Conservation (phyloP, 2,329 filamentous ascomycete species). For the Penicillium sp. region DNA sequence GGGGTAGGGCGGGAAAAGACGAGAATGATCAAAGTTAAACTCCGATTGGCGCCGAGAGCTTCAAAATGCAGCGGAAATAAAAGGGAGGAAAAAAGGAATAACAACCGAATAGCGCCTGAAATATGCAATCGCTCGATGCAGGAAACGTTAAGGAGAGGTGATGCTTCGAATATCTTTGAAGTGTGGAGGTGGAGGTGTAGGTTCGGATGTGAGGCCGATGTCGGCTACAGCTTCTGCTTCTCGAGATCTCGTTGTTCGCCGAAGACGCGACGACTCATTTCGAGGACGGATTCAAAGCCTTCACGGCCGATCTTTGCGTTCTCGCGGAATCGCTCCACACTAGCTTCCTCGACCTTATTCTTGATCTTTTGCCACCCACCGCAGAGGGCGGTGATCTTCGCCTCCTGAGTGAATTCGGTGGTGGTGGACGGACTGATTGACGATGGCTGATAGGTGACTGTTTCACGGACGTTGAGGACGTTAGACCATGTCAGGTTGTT, state of each 20-base stretch:
- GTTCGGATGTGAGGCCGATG: constrained; percentile 14
- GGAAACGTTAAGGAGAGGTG: constrained; percentile 14
- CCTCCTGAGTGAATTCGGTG: constrained; percentile 87
- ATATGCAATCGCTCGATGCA: constrained; percentile 39
- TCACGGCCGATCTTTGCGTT: constrained; percentile 90
- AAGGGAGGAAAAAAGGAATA: constrained; percentile 23
- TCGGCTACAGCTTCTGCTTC: constrained; percentile 45
- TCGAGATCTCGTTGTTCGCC: constrained; percentile 79
- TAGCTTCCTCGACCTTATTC: constrained; percentile 92
- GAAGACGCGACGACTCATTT: constrained; percentile 90
- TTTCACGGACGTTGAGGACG: constrained; percentile 89
- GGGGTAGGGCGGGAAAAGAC: not conserved
- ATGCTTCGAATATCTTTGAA: constrained; percentile 7
- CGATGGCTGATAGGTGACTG: constrained; percentile 79
- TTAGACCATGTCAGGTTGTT: constrained; percentile 94
- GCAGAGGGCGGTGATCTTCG: constrained; percentile 89
- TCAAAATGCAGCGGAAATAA: constrained; percentile 12
- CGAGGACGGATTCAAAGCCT: constrained; percentile 92
- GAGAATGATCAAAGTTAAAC: not conserved
- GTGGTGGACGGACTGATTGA: constrained; percentile 52
- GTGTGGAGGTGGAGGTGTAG: not conserved
- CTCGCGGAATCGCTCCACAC: constrained; percentile 85
- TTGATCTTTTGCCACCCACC: constrained; percentile 97
- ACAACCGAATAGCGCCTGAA: constrained; percentile 25
- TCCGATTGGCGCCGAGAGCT: constrained; percentile 8